Conservation (phyloP, 2,329 filamentous ascomycete species). For the Pseudogymnoascus sp. region DNA sequence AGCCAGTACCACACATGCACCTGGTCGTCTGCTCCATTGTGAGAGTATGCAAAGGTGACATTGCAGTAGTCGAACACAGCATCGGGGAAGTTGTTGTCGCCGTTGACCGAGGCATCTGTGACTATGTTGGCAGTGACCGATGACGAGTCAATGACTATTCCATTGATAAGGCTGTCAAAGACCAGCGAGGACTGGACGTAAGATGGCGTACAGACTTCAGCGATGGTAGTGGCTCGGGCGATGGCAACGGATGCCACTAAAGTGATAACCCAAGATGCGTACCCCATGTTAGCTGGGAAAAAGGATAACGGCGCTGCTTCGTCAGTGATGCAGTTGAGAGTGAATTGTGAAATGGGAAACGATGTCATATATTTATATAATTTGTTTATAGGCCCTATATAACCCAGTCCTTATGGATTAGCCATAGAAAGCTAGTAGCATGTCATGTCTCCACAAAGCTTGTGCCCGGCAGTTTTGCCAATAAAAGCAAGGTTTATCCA, state of each 20-base stretch:
- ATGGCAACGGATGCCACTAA: conserved; percentile 1
- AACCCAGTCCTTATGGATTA: not conserved
- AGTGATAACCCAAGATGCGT: not conserved
- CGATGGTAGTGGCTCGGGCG: conserved; percentile 4
- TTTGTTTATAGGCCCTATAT: not conserved
- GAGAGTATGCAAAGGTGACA: conserved; percentile 39
- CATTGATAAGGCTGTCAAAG: not conserved
- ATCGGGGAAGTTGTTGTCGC: conserved; percentile 26
- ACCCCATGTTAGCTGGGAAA: conserved; percentile 4
- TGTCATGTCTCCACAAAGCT: not conserved
- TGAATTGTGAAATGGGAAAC: not conserved
- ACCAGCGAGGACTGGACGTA: conserved; percentile 9
- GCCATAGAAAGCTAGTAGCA: not conserved
- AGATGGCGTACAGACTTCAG: conserved; percentile 7
- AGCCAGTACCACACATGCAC: conserved; percentile 37
- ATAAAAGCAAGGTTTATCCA: not conserved
- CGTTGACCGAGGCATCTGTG: conserved; percentile 28
- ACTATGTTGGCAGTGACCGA: conserved; percentile 33
- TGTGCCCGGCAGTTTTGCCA: not conserved
- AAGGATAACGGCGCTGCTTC: not conserved
- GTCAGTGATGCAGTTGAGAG: not conserved
- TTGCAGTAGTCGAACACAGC: conserved; percentile 38
- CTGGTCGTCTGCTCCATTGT: conserved; percentile 32
- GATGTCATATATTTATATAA: not conserved
- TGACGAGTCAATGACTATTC: conserved; percentile 24